Evolutionary conservation across 108 stramenopile genomes (phyloP), one percentile per base, ranked within the genome.

Genomic region (Chaetoceros tenuissimus): DNA sequence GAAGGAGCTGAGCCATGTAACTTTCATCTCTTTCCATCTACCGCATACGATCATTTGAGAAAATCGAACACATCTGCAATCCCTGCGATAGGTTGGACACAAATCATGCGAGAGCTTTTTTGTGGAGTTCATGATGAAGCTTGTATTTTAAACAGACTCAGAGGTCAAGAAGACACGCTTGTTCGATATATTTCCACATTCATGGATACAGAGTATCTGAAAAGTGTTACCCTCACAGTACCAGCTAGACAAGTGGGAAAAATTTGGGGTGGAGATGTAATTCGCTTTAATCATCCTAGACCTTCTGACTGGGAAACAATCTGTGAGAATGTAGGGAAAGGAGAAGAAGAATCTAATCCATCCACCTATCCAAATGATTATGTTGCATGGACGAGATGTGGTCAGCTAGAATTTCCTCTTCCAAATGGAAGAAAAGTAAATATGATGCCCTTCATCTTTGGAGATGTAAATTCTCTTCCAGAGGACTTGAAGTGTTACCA

Each of bases 361-460:
- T n/a, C 55, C 3, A 7, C 18, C 48, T 25, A 3, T 24, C 1
- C 22, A 28, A 0, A 3, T 30, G 48, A 16, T 23, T 19, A 46
- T 44, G 57, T 58, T 24, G 34, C 57, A 13, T 58, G 45, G 22
- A 24, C 57, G 1, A 1, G n/a, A 10, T 58, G 57, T 40, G 57
- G 57, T 1, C 34, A 20, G 10, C 24, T 58, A 8, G 44, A 44
- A 7, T 58, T 58, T 46, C 57, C 57, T 24, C 24, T 24, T 24
- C 57, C 57, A 13, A 1, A 21, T 18, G 45, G 46, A 1, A 5
- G 43, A 17, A 58, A 58, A 25, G 57, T 58, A 18, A 58, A 58
- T 22, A 58, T 58, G 57, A 21, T 58, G 20, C 57, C 45, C 16
- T 58, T 58, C 23, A 30, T 30, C 31, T 29, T 56, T 56, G 55